Evolutionary conservation across 1,284 basidiomycete genomes (phyloP).

Genomic region (Boletus sp.): DNA sequence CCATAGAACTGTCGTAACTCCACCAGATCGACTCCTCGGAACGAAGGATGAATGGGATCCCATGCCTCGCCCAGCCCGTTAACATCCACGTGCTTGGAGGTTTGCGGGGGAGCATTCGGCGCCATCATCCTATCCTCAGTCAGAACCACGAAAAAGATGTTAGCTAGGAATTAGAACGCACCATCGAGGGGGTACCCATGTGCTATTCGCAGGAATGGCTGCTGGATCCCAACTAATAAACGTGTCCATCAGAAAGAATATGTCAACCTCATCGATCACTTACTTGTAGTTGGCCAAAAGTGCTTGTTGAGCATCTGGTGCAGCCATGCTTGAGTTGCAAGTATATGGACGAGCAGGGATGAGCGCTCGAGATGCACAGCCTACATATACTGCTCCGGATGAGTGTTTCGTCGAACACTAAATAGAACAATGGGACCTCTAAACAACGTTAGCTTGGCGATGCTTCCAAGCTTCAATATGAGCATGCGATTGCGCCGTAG

Average conservation of each 20-base stretch:
- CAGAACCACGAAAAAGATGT: not conserved
- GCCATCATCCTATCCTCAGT: constrained; percentile 21
- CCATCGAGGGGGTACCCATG: constrained; percentile 28
- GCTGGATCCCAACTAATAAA: constrained; percentile 26
- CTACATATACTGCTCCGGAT: not conserved
- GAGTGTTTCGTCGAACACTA: not conserved
- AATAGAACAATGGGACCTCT: not conserved
- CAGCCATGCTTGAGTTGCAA: constrained; percentile 15
- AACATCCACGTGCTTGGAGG: not conserved
- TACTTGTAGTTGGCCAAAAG: constrained; percentile 19
- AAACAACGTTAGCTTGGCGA: too few species aligned
- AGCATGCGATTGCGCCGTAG: too few species aligned
- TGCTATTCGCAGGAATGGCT: constrained; percentile 20
- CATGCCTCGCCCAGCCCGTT: constrained; percentile 29
- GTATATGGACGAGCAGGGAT: not conserved
- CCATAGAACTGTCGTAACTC: not conserved
- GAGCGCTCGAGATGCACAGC: not conserved
- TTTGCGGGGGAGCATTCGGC: constrained; percentile 1
- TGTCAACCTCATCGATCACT: not conserved
- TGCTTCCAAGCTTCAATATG: too few species aligned
- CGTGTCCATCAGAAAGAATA: constrained; percentile 2
- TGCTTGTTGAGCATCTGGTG: constrained; percentile 20
- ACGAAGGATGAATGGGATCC: constrained; percentile 20
- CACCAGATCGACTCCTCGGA: constrained; percentile 26
- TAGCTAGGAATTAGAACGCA: not conserved